These are phyloP conservation scores for Tylopilus subfusipes DNA, from an alignment of 768 basidiomycete species.

Conservation along the genomic window DNA sequence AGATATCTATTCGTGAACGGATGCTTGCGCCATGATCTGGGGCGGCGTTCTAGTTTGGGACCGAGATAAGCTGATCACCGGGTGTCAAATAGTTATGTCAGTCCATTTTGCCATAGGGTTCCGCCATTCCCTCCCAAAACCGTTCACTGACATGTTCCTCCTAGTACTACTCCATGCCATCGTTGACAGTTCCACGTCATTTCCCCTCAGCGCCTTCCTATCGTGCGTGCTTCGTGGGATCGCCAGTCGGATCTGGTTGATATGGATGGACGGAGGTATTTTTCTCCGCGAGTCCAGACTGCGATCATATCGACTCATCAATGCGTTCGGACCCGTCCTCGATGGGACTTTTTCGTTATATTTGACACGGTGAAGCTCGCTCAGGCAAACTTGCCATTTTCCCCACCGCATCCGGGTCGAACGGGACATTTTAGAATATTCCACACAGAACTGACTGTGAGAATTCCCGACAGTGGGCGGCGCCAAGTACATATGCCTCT, in stretches of 20 bases:
- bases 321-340: constrained; percentile 19
- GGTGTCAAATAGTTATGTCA: constrained; percentile 8
- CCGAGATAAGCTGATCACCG: constrained; percentile 17
- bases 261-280: constrained; percentile 2
- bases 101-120: background rate
- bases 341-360: constrained; percentile 11
- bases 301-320: constrained; percentile 6
- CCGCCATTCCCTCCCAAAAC: background rate
- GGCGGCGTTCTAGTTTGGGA: constrained; percentile 7
- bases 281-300: constrained; percentile 9
- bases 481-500: background rate
- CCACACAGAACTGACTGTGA: constrained; percentile 17
- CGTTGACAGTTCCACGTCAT: constrained; percentile 25
- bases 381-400: constrained; percentile 4
- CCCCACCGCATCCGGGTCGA: constrained; percentile 17
- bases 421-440: constrained; percentile 19
- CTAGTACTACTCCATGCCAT: background rate
- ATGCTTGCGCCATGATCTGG: constrained; percentile 16
- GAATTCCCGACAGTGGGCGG: constrained; percentile 1
- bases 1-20: constrained; percentile 11
- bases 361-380: constrained; percentile 8
- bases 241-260: constrained; percentile 14
- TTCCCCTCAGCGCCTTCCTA: constrained; percentile 11
- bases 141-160: background rate
- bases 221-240: constrained; percentile 10